A percentile compares a stretch with the other conserved stretches of the same genome.
These are phyloP conservation scores for Kurtzmaniella quercitrusa DNA, from an alignment of 1,139 yeast species.

Conservation along the genomic window DNA sequence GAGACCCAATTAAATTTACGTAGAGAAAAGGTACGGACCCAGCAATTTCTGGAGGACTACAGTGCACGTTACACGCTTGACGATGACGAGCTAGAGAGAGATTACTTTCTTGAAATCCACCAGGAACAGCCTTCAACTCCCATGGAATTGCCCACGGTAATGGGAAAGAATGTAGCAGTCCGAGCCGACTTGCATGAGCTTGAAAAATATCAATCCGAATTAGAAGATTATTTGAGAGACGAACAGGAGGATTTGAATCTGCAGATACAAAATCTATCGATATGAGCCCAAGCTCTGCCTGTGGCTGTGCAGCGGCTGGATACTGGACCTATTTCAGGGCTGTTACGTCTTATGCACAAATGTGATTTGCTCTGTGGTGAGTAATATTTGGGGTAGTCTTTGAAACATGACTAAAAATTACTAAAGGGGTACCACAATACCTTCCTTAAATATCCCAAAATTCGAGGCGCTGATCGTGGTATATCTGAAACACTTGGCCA, in stretches of 20 bases:
- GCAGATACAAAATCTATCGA: slow-evolving; percentile 2
- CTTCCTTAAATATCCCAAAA: too few species aligned
- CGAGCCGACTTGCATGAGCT: background rate
- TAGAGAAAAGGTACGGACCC: slow-evolving; percentile 22
- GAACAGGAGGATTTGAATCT: slow-evolving; percentile 6
- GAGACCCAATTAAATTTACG: slow-evolving; percentile 18
- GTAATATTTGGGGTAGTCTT: too few species aligned
- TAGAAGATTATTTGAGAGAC: slow-evolving; percentile 4
- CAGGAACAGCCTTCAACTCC: background rate
- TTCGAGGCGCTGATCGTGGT: too few species aligned
- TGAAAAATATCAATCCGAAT: slow-evolving; percentile 4
- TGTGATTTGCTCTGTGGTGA: too few species aligned
- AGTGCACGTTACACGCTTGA: background rate
- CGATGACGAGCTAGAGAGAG: background rate
- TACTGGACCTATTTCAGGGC: too few species aligned
- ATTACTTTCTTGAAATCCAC: background rate
- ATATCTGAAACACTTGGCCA: too few species aligned
- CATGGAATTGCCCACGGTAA: too few species aligned
- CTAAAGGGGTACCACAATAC: too few species aligned
- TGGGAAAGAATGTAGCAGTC: background rate
- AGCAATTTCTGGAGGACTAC: slow-evolving; percentile 14
- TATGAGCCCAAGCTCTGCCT: background rate
- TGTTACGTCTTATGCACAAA: too few species aligned
- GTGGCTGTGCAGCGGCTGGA: too few species aligned
- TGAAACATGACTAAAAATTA: too few species aligned